These are phyloP conservation scores for Talaromyces sp. DNA, from an alignment of 2,329 filamentous ascomycete genomes.

Conservation along the genomic window DNA sequence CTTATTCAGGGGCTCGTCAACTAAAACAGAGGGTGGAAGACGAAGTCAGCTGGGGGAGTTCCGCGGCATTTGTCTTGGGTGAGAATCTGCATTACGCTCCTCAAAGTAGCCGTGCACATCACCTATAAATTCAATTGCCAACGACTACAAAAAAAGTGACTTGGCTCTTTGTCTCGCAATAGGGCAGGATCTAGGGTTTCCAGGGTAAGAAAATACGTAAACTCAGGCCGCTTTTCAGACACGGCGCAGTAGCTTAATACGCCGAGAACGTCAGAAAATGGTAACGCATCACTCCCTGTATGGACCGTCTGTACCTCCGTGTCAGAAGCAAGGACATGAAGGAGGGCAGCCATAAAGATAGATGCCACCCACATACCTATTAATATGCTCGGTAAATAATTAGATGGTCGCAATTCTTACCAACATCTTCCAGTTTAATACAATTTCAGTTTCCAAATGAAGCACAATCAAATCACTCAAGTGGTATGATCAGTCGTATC, in stretches of 20 bases:
- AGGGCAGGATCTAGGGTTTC: conserved; percentile 47
- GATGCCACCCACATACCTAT: too few species aligned
- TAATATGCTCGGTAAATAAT: too few species aligned
- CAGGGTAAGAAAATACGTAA: conserved; percentile 51
- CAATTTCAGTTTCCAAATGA: too few species aligned
- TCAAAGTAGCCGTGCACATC: conserved; percentile 87
- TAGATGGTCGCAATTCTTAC: too few species aligned
- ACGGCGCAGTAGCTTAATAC: conserved; percentile 42
- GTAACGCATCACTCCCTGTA: background rate
- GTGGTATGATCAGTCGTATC: too few species aligned
- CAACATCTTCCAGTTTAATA: too few species aligned
- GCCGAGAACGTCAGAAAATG: conserved; percentile 21
- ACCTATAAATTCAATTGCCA: conserved; percentile 73
- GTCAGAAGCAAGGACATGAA: background rate
- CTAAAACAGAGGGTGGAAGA: conserved; percentile 23
- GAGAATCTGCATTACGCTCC: conserved; percentile 48
- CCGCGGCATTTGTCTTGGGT: too few species aligned
- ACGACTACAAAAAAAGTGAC: background rate
- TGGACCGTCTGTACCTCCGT: background rate
- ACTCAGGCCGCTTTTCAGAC: conserved; percentile 45
- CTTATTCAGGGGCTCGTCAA: conserved; percentile 61
- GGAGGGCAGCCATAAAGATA: background rate
- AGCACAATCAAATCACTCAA: too few species aligned
- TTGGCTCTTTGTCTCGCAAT: conserved; percentile 36
- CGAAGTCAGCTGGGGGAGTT: background rate